Evolutionary conservation across 345 rosid genomes (phyloP), one percentile per base, ranked within the genome.

Genomic region (Brassica cretica): DNA sequence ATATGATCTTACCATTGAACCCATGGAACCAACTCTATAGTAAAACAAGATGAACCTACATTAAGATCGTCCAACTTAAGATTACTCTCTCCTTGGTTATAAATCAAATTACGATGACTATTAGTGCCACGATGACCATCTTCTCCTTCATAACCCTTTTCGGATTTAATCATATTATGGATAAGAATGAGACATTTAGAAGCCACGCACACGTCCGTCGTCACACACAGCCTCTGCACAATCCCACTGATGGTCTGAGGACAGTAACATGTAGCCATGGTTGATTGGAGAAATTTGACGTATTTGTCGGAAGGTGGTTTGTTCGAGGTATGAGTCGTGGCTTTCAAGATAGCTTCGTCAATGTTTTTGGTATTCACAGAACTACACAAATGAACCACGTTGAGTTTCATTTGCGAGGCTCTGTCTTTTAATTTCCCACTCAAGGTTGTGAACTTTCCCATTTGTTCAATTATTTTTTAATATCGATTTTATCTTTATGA

Each of bases 321-420:
- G 62, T 76, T 29, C 27, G 75, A 76, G 56, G 80, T 70, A 53
- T 76, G 80, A 33, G 25, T 6, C 21, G 80, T 76, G 80, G 80
- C 80, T 70, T 76, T 76, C 55, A 70, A 76, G 32, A 70, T 6
- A 70, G 80, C 80, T 51, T 33, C 12, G 19, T 70, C 30, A 35
- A 76, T 76, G 70, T 44, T 76, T 70, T 70, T 76, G 61, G 6
- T 8, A 16, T 76, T 33, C n/a, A 21, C 58, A 2, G 80, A 76
- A 53, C 65, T 14, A 76, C 64, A 76, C 64, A 70, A 10, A 76
- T 76, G 64, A 15, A 76, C 56, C 56, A 76, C 18, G 5, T 76
- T 76, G 64, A 63, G 65, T 76, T 69, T 76, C 80, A 76, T 70
- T 24, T 62, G 70, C 2, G 70, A 76, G 1, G 58, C 80, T 70